phyloP scores from a whole-genome alignment of 2,329 filamentous ascomycete species.

The Ophiocordyceps camponoti-floridani region DNA sequence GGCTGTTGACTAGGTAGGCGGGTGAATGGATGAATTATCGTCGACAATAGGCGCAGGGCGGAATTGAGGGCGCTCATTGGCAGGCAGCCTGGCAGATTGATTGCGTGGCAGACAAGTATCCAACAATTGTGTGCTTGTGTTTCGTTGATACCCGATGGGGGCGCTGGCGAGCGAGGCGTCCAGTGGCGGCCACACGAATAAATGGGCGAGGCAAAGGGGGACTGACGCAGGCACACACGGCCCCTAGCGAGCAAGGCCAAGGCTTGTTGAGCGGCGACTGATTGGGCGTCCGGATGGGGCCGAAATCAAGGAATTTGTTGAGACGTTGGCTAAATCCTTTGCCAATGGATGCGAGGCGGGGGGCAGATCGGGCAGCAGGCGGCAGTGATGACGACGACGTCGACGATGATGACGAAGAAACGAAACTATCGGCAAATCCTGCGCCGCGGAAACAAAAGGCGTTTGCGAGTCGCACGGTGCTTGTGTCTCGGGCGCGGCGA shows the following conservation, averaged over 20 bases:
- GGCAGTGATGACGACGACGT: not conserved
- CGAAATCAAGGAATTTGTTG: not conserved
- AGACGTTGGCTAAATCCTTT: not conserved
- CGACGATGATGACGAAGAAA: not conserved
- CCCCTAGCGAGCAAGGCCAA: constrained; percentile 1
- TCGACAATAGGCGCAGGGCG: not conserved
- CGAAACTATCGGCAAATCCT: not conserved
- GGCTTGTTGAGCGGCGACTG: not conserved
- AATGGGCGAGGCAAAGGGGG: no score
- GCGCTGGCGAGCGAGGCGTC: constrained; percentile 1
- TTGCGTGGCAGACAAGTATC: not conserved
- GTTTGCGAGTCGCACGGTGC: not conserved
- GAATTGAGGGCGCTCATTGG: not conserved
- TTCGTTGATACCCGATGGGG: constrained; percentile 6
- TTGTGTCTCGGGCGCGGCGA: not conserved
- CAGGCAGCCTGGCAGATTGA: not conserved
- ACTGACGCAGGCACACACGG: constrained; percentile 5
- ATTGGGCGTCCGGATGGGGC: not conserved
- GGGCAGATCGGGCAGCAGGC: not conserved
- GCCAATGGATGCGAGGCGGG: not conserved
- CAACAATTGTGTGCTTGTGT: not conserved
- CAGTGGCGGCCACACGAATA: constrained; percentile 4
- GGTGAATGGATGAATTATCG: not conserved
- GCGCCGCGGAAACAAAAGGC: not conserved
- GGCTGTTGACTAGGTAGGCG: not conserved